These are phyloP conservation scores for Chlorella ohadii DNA, from an alignment of 139 green algal species.

Conservation along the genomic window DNA sequence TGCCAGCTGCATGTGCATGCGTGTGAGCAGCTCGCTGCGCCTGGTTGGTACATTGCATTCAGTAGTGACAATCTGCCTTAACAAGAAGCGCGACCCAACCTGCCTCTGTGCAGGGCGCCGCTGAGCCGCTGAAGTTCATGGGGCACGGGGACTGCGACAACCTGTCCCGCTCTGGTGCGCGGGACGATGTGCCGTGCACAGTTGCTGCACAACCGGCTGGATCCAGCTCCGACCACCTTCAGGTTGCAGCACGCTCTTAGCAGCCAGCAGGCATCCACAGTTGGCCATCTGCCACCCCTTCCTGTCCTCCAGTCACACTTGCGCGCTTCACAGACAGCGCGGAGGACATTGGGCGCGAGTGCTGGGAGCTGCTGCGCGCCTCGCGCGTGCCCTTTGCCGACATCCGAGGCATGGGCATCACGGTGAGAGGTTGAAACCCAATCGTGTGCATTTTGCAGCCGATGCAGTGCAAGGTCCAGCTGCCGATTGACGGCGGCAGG, in stretches of 20 bases:
- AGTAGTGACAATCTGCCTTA: too few species aligned
- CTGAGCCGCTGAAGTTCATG: constrained; percentile 88
- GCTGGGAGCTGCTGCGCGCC: constrained; percentile 57
- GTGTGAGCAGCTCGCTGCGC: too few species aligned
- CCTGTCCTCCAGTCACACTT: constrained; percentile 51
- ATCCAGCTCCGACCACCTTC: too few species aligned
- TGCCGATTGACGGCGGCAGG: too few species aligned
- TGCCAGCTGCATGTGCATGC: too few species aligned
- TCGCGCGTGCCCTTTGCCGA: constrained; percentile 62
- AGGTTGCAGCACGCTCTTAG: too few species aligned
- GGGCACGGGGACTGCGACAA: constrained; percentile 92
- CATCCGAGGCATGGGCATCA: constrained; percentile 86
- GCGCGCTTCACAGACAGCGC: constrained; percentile 28
- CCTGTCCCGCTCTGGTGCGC: constrained; percentile 52
- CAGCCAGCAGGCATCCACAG: too few species aligned
- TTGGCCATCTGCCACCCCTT: neutral
- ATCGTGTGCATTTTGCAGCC: constrained; percentile 47
- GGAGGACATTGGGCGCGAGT: constrained; percentile 56
- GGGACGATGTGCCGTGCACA: too few species aligned
- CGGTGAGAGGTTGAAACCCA: constrained; percentile 54
- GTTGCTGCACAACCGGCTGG: too few species aligned
- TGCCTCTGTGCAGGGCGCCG: constrained; percentile 51
- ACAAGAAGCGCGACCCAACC: too few species aligned
- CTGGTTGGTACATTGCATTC: too few species aligned
- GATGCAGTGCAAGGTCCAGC: neutral